These are phyloP conservation scores for Secale cereale DNA, from an alignment of 176 grass and related monocot species.

Conservation along the genomic window DNA sequence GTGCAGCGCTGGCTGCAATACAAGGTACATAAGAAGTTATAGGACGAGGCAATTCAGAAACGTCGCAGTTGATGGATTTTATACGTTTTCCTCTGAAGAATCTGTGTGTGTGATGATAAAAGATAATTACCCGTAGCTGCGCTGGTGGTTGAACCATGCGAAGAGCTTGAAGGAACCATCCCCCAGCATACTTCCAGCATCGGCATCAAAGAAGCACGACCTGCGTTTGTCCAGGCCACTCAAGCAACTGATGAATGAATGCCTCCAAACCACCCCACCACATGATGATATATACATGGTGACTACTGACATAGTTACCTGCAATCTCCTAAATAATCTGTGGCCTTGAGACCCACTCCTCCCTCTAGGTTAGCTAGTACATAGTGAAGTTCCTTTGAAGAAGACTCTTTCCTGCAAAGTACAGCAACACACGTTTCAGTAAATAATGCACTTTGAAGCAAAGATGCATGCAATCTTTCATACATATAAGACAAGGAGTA, in stretches of 20 bases:
- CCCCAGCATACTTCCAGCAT: neutral
- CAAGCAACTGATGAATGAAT: neutral
- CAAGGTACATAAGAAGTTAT: neutral
- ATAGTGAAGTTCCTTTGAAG: neutral
- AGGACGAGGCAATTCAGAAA: neutral
- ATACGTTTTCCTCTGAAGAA: neutral
- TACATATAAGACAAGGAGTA: too few species aligned
- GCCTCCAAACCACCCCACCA: neutral
- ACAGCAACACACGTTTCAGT: neutral
- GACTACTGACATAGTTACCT: neutral
- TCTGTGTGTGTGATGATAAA: neutral
- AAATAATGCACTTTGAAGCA: neutral
- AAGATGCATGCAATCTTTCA: neutral
- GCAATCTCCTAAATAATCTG: constrained; percentile 5
- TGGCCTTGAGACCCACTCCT: neutral
- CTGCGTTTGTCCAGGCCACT: neutral
- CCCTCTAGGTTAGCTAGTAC: neutral
- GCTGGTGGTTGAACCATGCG: neutral
- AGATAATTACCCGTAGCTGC: neutral
- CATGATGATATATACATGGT: neutral
- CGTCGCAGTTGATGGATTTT: too few species aligned
- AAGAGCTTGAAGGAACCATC: neutral
- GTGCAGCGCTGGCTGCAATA: neutral
- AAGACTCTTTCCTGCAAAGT: neutral
- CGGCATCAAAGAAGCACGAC: neutral